phyloP scores from a whole-genome alignment of 2,329 filamentous ascomycete species.

The Trichoderma sp. region DNA sequence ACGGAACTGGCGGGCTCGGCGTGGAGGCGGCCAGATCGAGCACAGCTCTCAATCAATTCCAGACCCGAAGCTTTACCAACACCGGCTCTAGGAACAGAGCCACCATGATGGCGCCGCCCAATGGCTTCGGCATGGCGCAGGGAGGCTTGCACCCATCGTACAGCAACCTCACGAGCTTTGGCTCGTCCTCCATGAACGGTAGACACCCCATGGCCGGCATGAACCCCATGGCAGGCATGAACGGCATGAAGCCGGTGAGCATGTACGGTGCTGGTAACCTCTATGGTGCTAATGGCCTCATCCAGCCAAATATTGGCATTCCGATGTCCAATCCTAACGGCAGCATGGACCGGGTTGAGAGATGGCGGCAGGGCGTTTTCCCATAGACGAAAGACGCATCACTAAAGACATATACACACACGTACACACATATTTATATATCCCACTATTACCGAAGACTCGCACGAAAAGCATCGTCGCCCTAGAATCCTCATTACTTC shows the following conservation, averaged over 20 bases:
- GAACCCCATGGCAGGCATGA: constrained; percentile 20
- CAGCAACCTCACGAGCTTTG: constrained; percentile 26
- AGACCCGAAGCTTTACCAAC: constrained; percentile 27
- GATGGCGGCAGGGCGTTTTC: constrained; percentile 43
- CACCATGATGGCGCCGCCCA: constrained; percentile 24
- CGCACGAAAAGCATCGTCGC: not conserved
- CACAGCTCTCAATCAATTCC: constrained; percentile 24
- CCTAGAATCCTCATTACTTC: not conserved
- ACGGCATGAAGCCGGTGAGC: constrained; percentile 18
- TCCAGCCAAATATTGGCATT: constrained; percentile 28
- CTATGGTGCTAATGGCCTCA: constrained; percentile 27
- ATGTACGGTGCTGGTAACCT: constrained; percentile 26
- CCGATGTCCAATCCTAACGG: constrained; percentile 26
- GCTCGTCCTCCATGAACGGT: constrained; percentile 8
- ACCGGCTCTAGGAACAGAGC: constrained; percentile 28
- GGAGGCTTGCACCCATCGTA: constrained; percentile 27
- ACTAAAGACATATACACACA: not conserved
- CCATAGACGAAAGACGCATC: constrained; percentile 25
- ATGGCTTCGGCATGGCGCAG: constrained; percentile 27
- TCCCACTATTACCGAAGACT: not conserved
- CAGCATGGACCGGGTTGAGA: constrained; percentile 39
- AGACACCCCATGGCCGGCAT: constrained; percentile 10
- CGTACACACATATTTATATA: not conserved
- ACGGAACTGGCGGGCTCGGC: constrained; percentile 43
- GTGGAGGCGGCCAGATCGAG: constrained; percentile 28